Percentiles rank a stretch among this genome's conserved stretches.
phyloP scores from a whole-genome alignment of 1,139 yeast genomes.

The Blastobotrys capitulatus region DNA sequence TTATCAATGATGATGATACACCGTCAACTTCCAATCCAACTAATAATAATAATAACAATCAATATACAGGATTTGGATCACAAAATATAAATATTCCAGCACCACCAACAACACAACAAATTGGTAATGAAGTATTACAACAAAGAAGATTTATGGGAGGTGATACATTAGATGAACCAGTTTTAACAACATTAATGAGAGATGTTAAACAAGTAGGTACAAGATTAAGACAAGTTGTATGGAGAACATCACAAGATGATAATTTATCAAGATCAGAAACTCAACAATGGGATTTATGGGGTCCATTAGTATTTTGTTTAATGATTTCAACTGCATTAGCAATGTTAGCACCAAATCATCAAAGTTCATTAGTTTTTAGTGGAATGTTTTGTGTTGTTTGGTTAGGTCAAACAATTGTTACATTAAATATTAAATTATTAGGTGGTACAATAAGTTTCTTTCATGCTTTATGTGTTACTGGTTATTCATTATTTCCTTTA shows the following conservation, averaged over 20 bases:
- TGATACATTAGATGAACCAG: conserved; percentile 82
- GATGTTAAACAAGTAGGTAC: conserved; percentile 63
- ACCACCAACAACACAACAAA: conserved; percentile 20
- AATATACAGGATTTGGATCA: conserved; percentile 8
- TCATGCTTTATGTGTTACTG: conserved; percentile 75
- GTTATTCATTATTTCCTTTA: conserved; percentile 77
- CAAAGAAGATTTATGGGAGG: conserved; percentile 79
- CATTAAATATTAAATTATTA: conserved; percentile 66
- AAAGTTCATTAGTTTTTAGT: conserved; percentile 47
- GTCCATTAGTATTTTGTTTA: conserved; percentile 72
- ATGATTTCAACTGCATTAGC: conserved; percentile 51
- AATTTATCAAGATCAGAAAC: conserved; percentile 15
- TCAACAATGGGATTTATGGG: conserved; percentile 84
- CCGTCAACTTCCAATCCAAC: conserved; percentile 3
- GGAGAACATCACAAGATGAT: conserved; percentile 37
- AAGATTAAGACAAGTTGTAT: conserved; percentile 60
- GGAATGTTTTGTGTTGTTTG: conserved; percentile 58
- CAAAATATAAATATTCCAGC: conserved; percentile 15
- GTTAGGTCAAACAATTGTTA: conserved; percentile 49
- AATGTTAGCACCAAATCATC: conserved; percentile 37
- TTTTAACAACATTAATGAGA: conserved; percentile 58
- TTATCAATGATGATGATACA: conserved; percentile 18
- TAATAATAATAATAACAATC: conserved; percentile 1
- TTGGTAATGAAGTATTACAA: conserved; percentile 48
- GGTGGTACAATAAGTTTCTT: conserved; percentile 71